These are phyloP conservation scores for Lachnellula hyalina DNA, from an alignment of 2,329 filamentous ascomycete genomes.

Conservation along the genomic window DNA sequence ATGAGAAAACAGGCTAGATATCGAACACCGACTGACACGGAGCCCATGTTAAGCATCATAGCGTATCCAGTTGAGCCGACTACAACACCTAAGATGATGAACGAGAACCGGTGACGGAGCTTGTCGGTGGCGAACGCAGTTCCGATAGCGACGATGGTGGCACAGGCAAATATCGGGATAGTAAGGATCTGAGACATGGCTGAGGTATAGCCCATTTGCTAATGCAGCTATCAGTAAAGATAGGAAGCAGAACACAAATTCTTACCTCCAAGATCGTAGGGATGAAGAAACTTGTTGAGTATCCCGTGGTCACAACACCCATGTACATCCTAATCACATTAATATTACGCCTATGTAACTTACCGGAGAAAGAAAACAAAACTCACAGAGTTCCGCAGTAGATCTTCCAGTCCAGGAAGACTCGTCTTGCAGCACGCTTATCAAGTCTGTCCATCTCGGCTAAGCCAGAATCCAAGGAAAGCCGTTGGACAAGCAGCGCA, in stretches of 20 bases:
- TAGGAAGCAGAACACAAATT: too few relatives aligned
- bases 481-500: slow-evolving; percentile 19
- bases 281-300: slow-evolving; percentile 30
- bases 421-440: slow-evolving; percentile 34
- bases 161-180: slow-evolving; percentile 19
- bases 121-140: slow-evolving; percentile 14
- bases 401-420: slow-evolving; percentile 44
- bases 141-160: slow-evolving; percentile 3
- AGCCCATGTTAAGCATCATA: slow-evolving; percentile 24
- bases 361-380: neutral
- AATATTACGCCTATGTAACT: neutral
- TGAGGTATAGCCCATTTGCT: slow-evolving; percentile 19
- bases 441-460: slow-evolving; percentile 28
- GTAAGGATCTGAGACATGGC: slow-evolving; percentile 15
- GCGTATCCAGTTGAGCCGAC: slow-evolving; percentile 16
- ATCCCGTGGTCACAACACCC: slow-evolving; percentile 47
- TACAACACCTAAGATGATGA: slow-evolving; percentile 15
- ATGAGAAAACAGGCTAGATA: slow-evolving; percentile 79
- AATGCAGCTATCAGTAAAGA: neutral
- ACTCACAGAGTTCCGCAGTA: slow-evolving; percentile 20
- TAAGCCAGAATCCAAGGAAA: slow-evolving; percentile 17
- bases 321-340: slow-evolving; percentile 46
- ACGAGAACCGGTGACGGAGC: slow-evolving; percentile 15
- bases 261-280: slow-evolving; percentile 15
- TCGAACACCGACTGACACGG: slow-evolving; percentile 54